Evolutionary conservation across 2,329 filamentous ascomycete species (phyloP).

Genomic region (Pseudocercospora vitis): DNA sequence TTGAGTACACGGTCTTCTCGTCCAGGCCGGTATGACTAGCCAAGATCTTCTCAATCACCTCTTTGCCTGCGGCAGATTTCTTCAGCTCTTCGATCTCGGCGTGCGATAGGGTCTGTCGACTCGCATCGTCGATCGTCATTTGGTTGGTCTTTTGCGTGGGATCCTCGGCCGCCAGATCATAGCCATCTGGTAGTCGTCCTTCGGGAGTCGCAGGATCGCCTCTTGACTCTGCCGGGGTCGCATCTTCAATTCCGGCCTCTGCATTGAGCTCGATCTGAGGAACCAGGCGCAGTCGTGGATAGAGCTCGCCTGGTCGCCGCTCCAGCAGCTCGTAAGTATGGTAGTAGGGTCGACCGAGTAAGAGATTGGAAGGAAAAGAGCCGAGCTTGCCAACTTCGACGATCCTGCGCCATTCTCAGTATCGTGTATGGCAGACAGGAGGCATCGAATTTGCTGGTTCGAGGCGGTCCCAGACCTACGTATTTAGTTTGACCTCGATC

Average conservation of each 20-base stretch:
- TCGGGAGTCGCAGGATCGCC: conserved; percentile 28
- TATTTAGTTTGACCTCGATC: conserved; percentile 61
- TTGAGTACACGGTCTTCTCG: conserved; percentile 89
- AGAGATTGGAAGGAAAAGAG: conserved; percentile 80
- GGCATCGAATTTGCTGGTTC: conserved; percentile 30
- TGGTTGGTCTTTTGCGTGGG: conserved; percentile 62
- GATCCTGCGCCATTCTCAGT: conserved; percentile 56
- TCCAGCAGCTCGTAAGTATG: conserved; percentile 88
- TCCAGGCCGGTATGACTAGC: conserved; percentile 85
- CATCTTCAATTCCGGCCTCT: conserved; percentile 63
- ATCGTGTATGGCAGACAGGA: conserved; percentile 34
- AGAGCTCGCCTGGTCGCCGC: conserved; percentile 61
- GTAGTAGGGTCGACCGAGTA: conserved; percentile 88
- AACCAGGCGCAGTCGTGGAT: conserved; percentile 73
- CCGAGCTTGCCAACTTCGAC: conserved; percentile 93
- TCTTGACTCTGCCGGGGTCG: conserved; percentile 42
- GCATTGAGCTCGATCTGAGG: conserved; percentile 79
- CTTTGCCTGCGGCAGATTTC: conserved; percentile 71
- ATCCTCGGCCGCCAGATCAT: conserved; percentile 51
- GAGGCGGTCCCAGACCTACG: conserved; percentile 53
- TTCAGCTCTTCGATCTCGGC: conserved; percentile 72
- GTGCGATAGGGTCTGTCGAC: conserved; percentile 72
- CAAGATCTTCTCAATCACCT: conserved; percentile 89
- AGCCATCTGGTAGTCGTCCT: conserved; percentile 36
- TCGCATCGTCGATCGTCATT: conserved; percentile 62